Conservation (phyloP, 768 basidiomycete species). For the Scleroderma citrinum region DNA sequence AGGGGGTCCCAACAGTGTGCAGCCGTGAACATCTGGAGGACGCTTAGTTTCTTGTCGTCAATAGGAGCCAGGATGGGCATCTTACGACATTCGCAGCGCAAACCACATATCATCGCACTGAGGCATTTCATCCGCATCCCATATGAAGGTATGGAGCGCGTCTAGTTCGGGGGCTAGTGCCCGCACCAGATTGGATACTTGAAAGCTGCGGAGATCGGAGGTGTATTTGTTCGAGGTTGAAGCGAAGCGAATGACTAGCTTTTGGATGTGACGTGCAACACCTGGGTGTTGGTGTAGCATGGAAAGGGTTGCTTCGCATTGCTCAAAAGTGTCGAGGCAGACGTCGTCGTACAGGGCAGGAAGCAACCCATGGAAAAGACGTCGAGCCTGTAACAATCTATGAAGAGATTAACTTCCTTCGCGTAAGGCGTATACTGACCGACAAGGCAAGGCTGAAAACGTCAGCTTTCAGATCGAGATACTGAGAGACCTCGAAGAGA, state of each 20-base stretch:
- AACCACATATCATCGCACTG: constrained; percentile 77
- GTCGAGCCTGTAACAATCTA: constrained; percentile 39
- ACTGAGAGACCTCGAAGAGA: constrained; percentile 57
- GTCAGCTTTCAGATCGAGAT: constrained; percentile 48
- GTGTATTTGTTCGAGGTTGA: constrained; percentile 24
- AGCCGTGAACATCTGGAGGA: constrained; percentile 57
- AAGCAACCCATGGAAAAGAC: constrained; percentile 46
- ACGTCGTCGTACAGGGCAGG: constrained; percentile 58
- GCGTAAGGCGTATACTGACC: constrained; percentile 34
- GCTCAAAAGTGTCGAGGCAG: constrained; percentile 45
- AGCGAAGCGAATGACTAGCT: constrained; percentile 42
- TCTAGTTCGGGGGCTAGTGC: constrained; percentile 51
- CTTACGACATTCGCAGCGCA: constrained; percentile 60
- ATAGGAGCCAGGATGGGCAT: neutral
- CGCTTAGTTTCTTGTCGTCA: neutral
- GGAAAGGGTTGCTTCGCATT: constrained; percentile 56
- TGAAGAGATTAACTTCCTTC: neutral
- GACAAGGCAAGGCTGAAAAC: constrained; percentile 54
- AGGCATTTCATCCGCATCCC: constrained; percentile 64
- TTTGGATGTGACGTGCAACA: constrained; percentile 63
- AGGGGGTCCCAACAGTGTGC: constrained; percentile 52
- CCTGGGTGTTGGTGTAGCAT: constrained; percentile 54
- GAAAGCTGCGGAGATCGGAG: constrained; percentile 15
- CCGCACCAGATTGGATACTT: constrained; percentile 48
- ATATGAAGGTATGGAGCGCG: constrained; percentile 59